These are phyloP conservation scores for Heterobasidion parviporum DNA, from an alignment of 1,284 basidiomycete species.

Conservation along the genomic window DNA sequence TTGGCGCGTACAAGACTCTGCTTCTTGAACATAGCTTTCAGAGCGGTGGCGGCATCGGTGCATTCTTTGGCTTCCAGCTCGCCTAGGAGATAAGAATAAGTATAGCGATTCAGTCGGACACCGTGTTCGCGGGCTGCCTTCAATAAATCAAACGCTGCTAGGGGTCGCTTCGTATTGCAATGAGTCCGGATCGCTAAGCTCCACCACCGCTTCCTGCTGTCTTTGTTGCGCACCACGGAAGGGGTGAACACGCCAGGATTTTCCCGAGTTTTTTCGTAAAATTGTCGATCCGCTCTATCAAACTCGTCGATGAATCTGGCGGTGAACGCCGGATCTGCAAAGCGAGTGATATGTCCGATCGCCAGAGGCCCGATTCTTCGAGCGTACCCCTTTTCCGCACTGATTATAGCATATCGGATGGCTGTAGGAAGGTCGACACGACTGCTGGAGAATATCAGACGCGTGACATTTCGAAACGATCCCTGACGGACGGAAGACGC, in stretches of 20 bases:
- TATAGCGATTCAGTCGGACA: slow-evolving; percentile 8
- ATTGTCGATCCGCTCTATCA: slow-evolving; percentile 3
- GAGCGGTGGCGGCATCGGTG: neutral
- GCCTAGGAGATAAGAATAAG: slow-evolving; percentile 8
- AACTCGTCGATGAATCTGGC: slow-evolving; percentile 16
- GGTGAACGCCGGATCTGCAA: slow-evolving; percentile 10
- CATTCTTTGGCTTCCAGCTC: slow-evolving; percentile 7
- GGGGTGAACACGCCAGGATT: neutral
- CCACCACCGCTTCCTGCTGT: slow-evolving; percentile 10
- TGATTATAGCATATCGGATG: slow-evolving; percentile 16
- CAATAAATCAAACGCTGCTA: slow-evolving; percentile 13
- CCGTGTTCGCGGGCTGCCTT: slow-evolving; percentile 8
- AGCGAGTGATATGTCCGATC: slow-evolving; percentile 15
- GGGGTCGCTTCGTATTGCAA: slow-evolving; percentile 6
- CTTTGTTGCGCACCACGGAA: neutral
- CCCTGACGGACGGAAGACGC: neutral
- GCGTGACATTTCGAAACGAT: neutral
- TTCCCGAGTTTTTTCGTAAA: neutral
- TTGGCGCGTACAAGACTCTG: neutral
- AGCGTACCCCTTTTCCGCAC: slow-evolving; percentile 20
- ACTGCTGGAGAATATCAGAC: slow-evolving; percentile 8
- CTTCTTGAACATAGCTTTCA: neutral
- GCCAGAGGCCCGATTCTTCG: slow-evolving; percentile 1
- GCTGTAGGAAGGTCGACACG: slow-evolving; percentile 17
- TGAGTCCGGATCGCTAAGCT: slow-evolving; percentile 13